These are phyloP conservation scores for Citrus reticulata DNA, from an alignment of 345 rosid genomes.

Conservation along the genomic window DNA sequence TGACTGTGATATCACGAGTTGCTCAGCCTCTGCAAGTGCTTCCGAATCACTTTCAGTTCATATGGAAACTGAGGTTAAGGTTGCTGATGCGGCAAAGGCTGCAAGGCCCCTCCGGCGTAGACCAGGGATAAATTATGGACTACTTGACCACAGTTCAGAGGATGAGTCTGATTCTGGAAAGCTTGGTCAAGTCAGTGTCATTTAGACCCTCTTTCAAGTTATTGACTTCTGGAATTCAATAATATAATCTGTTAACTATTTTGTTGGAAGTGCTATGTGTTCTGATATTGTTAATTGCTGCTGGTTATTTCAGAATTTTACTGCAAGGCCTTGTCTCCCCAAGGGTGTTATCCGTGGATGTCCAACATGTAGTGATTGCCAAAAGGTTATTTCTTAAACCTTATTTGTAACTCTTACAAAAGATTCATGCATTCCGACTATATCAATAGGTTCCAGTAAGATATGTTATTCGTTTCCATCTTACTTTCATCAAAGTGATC, in stretches of 20 bases:
- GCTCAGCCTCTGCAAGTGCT: constrained; percentile 38
- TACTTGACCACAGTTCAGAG: constrained; percentile 34
- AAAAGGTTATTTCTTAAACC: constrained; percentile 58
- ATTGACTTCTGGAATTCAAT: constrained; percentile 5
- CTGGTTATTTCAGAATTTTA: constrained; percentile 45
- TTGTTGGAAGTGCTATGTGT: not conserved
- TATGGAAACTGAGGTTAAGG: constrained; percentile 40
- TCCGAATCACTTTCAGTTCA: constrained; percentile 41
- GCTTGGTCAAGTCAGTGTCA: constrained; percentile 49
- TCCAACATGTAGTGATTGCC: constrained; percentile 73
- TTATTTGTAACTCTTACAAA: not conserved
- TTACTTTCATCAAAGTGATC: not conserved
- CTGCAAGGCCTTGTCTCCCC: constrained; percentile 47
- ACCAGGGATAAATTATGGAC: constrained; percentile 61
- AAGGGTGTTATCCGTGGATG: constrained; percentile 85
- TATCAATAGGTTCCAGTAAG: not conserved
- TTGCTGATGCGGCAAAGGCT: constrained; percentile 31
- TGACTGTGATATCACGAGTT: constrained; percentile 29
- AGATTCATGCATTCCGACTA: not conserved
- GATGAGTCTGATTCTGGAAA: constrained; percentile 47
- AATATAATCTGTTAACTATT: not conserved
- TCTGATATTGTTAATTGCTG: constrained; percentile 2
- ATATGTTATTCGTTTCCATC: not conserved
- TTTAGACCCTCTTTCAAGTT: constrained; percentile 5
- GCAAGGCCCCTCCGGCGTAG: constrained; percentile 53